Percentiles rank a stretch among this genome's conserved stretches.
Evolutionary conservation across 2,329 filamentous ascomycete species (phyloP).

Genomic region (Purpureocillium lavendulum): DNA sequence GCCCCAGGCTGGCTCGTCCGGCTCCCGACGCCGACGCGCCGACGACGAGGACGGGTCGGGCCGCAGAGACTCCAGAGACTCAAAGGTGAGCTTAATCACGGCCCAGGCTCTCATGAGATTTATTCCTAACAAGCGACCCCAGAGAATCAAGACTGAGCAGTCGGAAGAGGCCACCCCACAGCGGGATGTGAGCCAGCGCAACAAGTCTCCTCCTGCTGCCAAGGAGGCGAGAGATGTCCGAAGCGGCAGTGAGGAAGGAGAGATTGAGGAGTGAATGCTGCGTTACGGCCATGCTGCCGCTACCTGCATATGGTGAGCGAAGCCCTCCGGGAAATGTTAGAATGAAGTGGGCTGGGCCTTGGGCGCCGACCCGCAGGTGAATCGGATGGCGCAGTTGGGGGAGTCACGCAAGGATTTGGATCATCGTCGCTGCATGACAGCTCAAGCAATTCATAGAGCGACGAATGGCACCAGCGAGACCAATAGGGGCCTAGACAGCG

Average conservation of each 20-base stretch:
- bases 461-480: too few relatives aligned
- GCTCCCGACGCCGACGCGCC: slow-evolving; percentile 65
- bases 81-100: slow-evolving; percentile 47
- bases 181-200: slow-evolving; percentile 46
- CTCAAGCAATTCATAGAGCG: too few relatives aligned
- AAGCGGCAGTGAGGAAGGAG: slow-evolving; percentile 87
- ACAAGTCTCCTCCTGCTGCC: slow-evolving; percentile 42
- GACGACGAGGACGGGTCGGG: slow-evolving; percentile 68
- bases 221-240: slow-evolving; percentile 39
- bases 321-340: too few relatives aligned
- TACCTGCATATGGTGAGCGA: neutral
- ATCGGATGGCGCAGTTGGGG: too few relatives aligned
- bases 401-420: too few relatives aligned
- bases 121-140: slow-evolving; percentile 18
- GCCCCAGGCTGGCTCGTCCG: slow-evolving; percentile 50
- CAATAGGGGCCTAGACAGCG: too few relatives aligned
- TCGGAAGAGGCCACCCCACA: slow-evolving; percentile 53
- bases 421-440: too few relatives aligned
- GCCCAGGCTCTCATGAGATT: neutral
- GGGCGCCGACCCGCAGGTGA: too few relatives aligned
- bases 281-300: neutral
- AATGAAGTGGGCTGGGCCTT: too few relatives aligned
- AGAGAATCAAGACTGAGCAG: slow-evolving; percentile 51
- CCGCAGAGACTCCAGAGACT: slow-evolving; percentile 55
- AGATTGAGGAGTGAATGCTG: slow-evolving; percentile 66